phyloP scores from a whole-genome alignment of 1,284 basidiomycete species.

The Thelephora terrestris region DNA sequence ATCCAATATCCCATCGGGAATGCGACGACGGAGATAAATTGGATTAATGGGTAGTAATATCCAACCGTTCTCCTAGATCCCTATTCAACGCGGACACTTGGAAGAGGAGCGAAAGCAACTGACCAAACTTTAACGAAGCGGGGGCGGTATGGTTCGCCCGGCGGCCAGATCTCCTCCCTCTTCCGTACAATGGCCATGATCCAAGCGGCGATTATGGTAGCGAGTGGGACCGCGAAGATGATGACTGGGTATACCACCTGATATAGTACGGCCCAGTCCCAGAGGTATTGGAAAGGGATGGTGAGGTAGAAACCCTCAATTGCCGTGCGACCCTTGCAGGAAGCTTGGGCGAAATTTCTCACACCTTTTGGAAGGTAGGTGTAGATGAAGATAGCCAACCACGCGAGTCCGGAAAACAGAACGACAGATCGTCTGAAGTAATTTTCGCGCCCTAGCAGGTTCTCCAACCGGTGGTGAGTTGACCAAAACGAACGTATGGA shows the following conservation, averaged over 20 bases:
- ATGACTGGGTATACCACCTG: neutral
- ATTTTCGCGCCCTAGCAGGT: neutral
- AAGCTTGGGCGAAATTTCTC: neutral
- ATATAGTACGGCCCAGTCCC: too few species aligned
- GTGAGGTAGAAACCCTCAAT: neutral
- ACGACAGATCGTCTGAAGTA: neutral
- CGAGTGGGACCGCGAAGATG: neutral
- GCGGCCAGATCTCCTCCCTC: constrained; percentile 4
- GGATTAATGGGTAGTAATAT: constrained; percentile 4
- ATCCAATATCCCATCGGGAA: constrained; percentile 4
- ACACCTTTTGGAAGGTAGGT: neutral
- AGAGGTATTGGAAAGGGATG: neutral
- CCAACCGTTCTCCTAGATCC: constrained; percentile 1
- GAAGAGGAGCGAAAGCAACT: neutral
- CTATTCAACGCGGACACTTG: neutral
- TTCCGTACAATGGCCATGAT: constrained; percentile 1
- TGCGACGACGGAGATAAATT: constrained; percentile 1
- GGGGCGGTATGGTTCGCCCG: neutral
- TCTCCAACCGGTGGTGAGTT: constrained; percentile 1
- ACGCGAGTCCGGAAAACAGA: neutral
- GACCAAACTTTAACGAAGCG: constrained; percentile 4
- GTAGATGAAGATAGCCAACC: neutral
- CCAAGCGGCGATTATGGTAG: neutral
- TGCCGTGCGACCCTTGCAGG: neutral
- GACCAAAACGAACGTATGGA: too few species aligned